phyloP scores from a whole-genome alignment of 1,139 yeast genomes.

The Kurtzmaniella quercitrusa region DNA sequence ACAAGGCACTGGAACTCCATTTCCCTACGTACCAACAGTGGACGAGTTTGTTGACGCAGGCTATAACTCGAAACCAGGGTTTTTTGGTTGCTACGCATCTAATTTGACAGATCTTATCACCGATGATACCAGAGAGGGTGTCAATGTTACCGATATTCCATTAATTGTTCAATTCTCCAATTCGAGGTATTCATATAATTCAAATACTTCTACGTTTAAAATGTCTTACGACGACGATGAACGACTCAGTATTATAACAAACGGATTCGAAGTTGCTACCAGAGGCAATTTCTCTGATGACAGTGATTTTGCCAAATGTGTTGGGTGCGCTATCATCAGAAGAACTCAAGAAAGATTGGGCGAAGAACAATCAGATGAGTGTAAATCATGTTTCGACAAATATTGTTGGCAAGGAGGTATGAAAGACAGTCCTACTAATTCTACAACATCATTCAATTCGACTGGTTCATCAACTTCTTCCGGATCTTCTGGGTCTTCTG shows the following conservation, averaged over 20 bases:
- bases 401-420: conserved; percentile 39
- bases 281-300: conserved; percentile 35
- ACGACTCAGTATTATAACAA: conserved; percentile 26
- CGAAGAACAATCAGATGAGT: conserved; percentile 35
- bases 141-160: conserved; percentile 35
- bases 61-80: conserved; percentile 30
- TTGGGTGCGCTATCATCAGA: conserved; percentile 45
- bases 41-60: conserved; percentile 25
- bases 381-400: conserved; percentile 32
- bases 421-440: conserved; percentile 16
- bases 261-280: conserved; percentile 39
- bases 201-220: conserved; percentile 39
- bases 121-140: conserved; percentile 23
- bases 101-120: conserved; percentile 26
- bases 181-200: conserved; percentile 22
- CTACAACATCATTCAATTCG: conserved; percentile 10
- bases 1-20: conserved; percentile 39
- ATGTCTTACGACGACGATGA: conserved; percentile 37
- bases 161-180: conserved; percentile 39
- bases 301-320: conserved; percentile 38
- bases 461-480: neutral
- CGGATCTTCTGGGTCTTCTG: neutral
- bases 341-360: conserved; percentile 40
- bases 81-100: conserved; percentile 39
- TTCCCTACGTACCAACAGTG: conserved; percentile 38